These are phyloP conservation scores for Talaromyces proteolyticus DNA, from an alignment of 495 filamentous ascomycete genomes.

Conservation along the genomic window DNA sequence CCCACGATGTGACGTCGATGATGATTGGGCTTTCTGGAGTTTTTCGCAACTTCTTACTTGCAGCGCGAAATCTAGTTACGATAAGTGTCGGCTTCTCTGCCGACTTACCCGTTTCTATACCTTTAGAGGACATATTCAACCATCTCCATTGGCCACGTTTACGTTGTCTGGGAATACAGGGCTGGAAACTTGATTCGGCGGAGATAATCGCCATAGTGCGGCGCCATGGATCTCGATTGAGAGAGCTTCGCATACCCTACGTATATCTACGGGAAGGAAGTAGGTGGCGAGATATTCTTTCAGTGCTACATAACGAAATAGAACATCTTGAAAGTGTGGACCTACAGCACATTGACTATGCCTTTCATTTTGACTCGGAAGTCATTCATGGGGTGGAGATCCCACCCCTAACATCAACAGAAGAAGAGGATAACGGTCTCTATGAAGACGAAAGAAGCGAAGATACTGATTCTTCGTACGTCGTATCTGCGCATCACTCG, in stretches of 20 bases:
- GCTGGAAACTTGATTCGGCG: constrained; percentile 52
- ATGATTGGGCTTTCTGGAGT: constrained; percentile 49
- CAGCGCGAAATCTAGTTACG: constrained; percentile 54
- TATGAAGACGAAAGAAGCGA: constrained; percentile 5
- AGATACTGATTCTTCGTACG: constrained; percentile 4
- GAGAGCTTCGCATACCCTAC: constrained; percentile 50
- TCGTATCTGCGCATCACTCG: neutral
- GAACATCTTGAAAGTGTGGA: constrained; percentile 52
- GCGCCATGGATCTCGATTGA: constrained; percentile 50
- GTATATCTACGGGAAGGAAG: constrained; percentile 53
- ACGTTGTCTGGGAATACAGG: constrained; percentile 57
- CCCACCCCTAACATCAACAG: constrained; percentile 11
- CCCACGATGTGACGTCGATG: constrained; percentile 43
- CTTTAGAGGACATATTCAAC: constrained; percentile 58
- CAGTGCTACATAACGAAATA: constrained; percentile 52
- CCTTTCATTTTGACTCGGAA: constrained; percentile 43
- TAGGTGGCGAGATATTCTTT: constrained; percentile 56
- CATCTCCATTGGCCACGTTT: constrained; percentile 54
- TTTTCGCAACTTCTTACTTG: constrained; percentile 51
- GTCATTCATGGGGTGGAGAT: constrained; percentile 18
- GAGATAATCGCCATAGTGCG: constrained; percentile 54
- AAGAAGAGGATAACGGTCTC: constrained; percentile 7
- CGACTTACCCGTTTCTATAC: constrained; percentile 47
- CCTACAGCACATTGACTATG: constrained; percentile 57
- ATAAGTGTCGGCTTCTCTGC: constrained; percentile 62